These are phyloP conservation scores for Aschersonia sp. DNA, from an alignment of 2,329 filamentous ascomycete genomes.

Conservation along the genomic window DNA sequence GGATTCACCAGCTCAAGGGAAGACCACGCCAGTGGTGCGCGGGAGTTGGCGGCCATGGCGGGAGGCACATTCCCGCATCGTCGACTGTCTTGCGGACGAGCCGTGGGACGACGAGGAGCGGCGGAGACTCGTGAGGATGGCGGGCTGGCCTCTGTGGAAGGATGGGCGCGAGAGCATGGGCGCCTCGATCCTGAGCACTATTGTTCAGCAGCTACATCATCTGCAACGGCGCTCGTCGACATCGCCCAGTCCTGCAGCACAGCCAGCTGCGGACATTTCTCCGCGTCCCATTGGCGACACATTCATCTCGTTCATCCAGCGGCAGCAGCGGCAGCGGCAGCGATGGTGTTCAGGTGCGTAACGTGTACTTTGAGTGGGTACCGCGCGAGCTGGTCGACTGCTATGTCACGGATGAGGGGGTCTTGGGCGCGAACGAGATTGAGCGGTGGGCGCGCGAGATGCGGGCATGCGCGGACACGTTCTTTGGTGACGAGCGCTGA, in stretches of 20 bases:
- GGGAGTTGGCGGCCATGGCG: slow-evolving; percentile 39
- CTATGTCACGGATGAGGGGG: slow-evolving; percentile 40
- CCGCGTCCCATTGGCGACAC: not conserved
- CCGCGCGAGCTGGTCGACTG: slow-evolving; percentile 31
- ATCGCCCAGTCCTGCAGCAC: slow-evolving; percentile 8
- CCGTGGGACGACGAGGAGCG: slow-evolving; percentile 20
- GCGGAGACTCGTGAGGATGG: slow-evolving; percentile 41
- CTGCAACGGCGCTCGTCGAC: slow-evolving; percentile 19
- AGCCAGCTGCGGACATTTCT: too few species aligned
- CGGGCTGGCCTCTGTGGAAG: slow-evolving; percentile 49
- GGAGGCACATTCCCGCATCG: slow-evolving; percentile 34
- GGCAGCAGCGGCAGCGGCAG: slow-evolving; percentile 48
- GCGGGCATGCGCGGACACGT: slow-evolving; percentile 18
- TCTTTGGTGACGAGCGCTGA: slow-evolving; percentile 26
- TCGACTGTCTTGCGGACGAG: slow-evolving; percentile 8
- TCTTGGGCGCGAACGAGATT: slow-evolving; percentile 24
- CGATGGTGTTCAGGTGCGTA: slow-evolving; percentile 21
- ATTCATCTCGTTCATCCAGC: not conserved
- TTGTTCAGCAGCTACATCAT: slow-evolving; percentile 19
- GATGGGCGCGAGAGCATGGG: slow-evolving; percentile 54
- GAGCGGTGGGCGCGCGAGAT: slow-evolving; percentile 20
- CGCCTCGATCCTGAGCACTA: slow-evolving; percentile 36
- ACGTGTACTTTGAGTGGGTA: slow-evolving; percentile 49
- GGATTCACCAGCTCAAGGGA: slow-evolving; percentile 34
- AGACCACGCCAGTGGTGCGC: slow-evolving; percentile 45